phyloP scores from a whole-genome alignment of 805 yeast genomes.

The Ogataea wickerhamii region DNA sequence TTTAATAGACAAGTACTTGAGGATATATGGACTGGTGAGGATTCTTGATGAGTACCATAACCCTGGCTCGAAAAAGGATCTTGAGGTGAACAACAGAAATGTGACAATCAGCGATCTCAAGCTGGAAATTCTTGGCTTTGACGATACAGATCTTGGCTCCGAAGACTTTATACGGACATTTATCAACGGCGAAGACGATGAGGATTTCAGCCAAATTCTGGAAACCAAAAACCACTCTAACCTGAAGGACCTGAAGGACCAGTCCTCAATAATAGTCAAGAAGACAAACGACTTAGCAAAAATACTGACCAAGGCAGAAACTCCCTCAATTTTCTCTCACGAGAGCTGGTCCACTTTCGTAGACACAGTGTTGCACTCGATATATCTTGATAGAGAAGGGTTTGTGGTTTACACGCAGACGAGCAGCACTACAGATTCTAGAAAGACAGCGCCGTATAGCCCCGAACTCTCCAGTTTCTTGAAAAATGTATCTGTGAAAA shows the following conservation, averaged over 20 bases:
- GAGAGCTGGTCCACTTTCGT: slow-evolving; percentile 22
- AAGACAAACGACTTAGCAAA: slow-evolving; percentile 19
- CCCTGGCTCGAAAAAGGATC: slow-evolving; percentile 14
- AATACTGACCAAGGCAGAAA: slow-evolving; percentile 20
- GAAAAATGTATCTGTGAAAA: slow-evolving; percentile 8
- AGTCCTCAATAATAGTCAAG: slow-evolving; percentile 23
- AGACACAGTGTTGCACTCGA: slow-evolving; percentile 11
- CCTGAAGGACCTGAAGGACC: slow-evolving; percentile 24
- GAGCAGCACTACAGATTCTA: slow-evolving; percentile 4
- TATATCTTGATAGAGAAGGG: slow-evolving; percentile 14
- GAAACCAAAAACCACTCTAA: slow-evolving; percentile 19
- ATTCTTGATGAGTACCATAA: slow-evolving; percentile 33
- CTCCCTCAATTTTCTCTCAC: slow-evolving; percentile 20
- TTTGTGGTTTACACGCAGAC: slow-evolving; percentile 12
- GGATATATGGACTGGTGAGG: slow-evolving; percentile 56
- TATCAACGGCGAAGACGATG: slow-evolving; percentile 26
- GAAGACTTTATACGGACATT: slow-evolving; percentile 54
- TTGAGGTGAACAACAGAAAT: slow-evolving; percentile 18
- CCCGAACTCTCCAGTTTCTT: slow-evolving; percentile 17
- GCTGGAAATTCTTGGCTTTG: slow-evolving; percentile 42
- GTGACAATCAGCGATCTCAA: slow-evolving; percentile 23
- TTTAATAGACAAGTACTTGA: slow-evolving; percentile 60
- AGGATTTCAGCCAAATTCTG: slow-evolving; percentile 24
- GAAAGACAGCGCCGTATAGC: background rate
- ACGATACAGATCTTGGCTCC: slow-evolving; percentile 55